Conservation (phyloP, 2,329 filamentous ascomycete species). For the Hyphodiscus sp. region DNA sequence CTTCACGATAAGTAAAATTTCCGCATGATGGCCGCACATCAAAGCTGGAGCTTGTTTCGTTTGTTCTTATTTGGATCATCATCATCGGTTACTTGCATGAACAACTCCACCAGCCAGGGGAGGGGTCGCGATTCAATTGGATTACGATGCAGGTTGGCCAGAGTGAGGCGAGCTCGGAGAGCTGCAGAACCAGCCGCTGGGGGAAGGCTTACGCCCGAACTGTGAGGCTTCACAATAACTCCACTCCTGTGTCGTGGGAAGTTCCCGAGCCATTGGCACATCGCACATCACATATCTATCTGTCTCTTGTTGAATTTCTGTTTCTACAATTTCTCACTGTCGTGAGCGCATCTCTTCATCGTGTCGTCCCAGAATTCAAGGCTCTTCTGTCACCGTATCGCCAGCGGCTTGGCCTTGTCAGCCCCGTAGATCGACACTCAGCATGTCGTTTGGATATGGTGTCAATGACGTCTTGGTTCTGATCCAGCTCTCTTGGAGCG, state of each 20-base stretch:
- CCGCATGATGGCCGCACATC: background rate
- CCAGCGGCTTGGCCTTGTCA: background rate
- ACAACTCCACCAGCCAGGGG: background rate
- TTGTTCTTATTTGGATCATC: background rate
- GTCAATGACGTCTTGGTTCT: background rate
- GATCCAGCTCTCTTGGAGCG: slow-evolving; percentile 3
- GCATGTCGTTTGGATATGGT: slow-evolving; percentile 4
- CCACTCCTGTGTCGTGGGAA: background rate
- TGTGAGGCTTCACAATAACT: background rate
- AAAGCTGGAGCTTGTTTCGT: background rate
- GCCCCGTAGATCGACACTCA: background rate
- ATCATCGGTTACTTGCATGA: background rate
- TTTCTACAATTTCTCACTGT: background rate
- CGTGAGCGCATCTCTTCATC: background rate
- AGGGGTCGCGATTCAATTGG: background rate
- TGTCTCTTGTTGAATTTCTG: background rate
- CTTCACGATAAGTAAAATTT: background rate
- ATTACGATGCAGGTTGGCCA: background rate
- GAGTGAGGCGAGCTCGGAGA: background rate
- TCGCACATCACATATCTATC: background rate
- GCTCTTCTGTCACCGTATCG: background rate
- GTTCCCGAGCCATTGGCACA: background rate
- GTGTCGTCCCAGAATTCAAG: background rate
- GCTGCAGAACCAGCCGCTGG: background rate
- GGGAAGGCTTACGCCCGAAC: background rate